Evolutionary conservation across 805 yeast species (phyloP).

Genomic region (Candida ulmi): DNA sequence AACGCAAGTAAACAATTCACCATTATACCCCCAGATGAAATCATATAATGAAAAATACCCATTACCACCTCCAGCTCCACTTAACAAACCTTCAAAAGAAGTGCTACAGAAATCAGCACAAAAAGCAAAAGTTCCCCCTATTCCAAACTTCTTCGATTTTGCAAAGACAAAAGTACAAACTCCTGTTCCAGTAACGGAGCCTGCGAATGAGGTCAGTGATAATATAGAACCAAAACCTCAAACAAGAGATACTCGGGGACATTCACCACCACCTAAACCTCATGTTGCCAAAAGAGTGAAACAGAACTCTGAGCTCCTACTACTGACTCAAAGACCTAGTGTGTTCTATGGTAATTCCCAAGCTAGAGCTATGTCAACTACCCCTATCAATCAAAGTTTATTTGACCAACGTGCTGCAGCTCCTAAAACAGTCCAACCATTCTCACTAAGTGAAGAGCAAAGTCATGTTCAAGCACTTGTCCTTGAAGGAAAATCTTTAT

Average conservation of each 20-base stretch:
- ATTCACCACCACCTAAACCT: neutral
- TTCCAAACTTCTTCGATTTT: neutral
- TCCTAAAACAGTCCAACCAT: constrained; percentile 22
- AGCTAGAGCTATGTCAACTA: neutral
- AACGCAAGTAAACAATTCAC: constrained; percentile 22
- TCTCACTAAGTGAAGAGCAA: constrained; percentile 53
- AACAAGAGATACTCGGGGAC: neutral
- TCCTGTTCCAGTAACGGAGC: no score
- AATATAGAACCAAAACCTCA: no score
- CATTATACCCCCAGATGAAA: constrained; percentile 7
- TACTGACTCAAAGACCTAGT: constrained; percentile 26
- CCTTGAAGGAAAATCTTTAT: constrained; percentile 58
- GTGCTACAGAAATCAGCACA: neutral
- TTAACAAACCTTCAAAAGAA: neutral
- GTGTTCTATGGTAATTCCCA: neutral
- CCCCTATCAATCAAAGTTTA: neutral
- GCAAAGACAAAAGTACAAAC: neutral
- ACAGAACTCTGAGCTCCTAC: constrained; percentile 13
- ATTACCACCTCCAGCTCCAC: neutral
- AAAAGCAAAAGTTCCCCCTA: neutral
- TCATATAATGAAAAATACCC: constrained; percentile 4
- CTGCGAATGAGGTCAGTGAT: no score
- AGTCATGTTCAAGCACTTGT: constrained; percentile 61
- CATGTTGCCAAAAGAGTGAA: no score
- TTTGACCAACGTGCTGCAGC: no score